Conservation (phyloP, 345 rosid genomes). For the thale cress (Arabidopsis thaliana) region DNA sequence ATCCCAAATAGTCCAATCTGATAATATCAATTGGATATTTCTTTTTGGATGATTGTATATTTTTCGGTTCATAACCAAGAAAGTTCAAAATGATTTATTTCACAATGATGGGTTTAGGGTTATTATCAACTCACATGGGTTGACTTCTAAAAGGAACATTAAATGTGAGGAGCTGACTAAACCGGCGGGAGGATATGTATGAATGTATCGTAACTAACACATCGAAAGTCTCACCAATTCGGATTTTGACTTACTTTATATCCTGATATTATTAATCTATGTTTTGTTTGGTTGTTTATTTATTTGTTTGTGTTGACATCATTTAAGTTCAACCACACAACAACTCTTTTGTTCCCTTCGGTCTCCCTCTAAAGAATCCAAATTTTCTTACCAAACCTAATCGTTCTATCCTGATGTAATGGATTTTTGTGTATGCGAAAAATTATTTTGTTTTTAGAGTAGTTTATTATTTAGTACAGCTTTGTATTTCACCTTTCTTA, state of each 20-base stretch:
- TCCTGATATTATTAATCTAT: background rate
- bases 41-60: background rate
- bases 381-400: conserved; percentile 24
- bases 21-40: background rate
- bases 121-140: conserved; percentile 33
- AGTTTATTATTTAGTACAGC: background rate
- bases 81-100: background rate
- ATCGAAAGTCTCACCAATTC: conserved; percentile 37
- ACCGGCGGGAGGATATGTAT: conserved; percentile 26
- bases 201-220: conserved; percentile 21
- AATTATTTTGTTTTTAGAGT: background rate
- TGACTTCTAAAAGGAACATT: conserved; percentile 37
- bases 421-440: background rate
- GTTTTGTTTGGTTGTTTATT: background rate
- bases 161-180: conserved; percentile 41
- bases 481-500: background rate
- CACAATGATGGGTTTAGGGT: conserved; percentile 11
- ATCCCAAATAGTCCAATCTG: background rate
- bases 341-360: conserved; percentile 42
- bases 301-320: conserved; percentile 32
- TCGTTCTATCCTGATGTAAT: background rate
- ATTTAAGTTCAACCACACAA: conserved; percentile 44
- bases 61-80: background rate
- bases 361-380: conserved; percentile 11
- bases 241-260: conserved; percentile 37